Base-by-base conservation (phyloP, 352 stramenopile species). In the Detonula confervacea region DNA sequence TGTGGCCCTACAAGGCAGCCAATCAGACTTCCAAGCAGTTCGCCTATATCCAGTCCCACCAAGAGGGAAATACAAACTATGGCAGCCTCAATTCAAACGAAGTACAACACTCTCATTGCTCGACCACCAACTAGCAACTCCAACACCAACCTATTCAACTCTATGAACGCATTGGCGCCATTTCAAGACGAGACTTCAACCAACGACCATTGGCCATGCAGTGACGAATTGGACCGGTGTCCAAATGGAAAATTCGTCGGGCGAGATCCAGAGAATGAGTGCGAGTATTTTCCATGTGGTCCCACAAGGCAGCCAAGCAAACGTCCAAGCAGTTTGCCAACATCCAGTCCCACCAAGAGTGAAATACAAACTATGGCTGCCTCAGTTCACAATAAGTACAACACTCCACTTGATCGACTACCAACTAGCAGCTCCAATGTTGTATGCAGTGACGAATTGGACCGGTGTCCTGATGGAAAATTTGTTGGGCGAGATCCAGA, bases 221-320 rank as follows among this genome's bases (percentile, higher is more conserved):
- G 9, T 35, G 24, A 25, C 42, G 73, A 81, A 33, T 0, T 77
- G 8, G 24, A 18, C n/a, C 22, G 29, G 62, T 81, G 73, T 37
- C 14, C 24, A 2, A 49, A 66, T 51, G 65, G 65, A 37, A 42
- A 1, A 7, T 77, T 62, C 63, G 68, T 80, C 14, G 62, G 44
- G 5, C 52, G 54, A 71, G 55, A 80, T 67, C 67, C 67, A 20
- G 52, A 12, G 12, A 73, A 80, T 18, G n/a, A 16, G 2, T 81
- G 73, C 27, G 30, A 56, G 24, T 81, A 35, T 52, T 66, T 59
- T 20, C n/a, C 64, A 30, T 81, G 73, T 27, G 9, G 4, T n/a
- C 35, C 39, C 12, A n/a, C 11, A 16, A 49, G 11, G 9, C 39
- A 9, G 9, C 35, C 35, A 42, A 49, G 5, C 39, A n/a, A 16